These are phyloP conservation scores for Zoysia matrella DNA, from an alignment of 202 grass and related monocot genomes.

Conservation along the genomic window DNA sequence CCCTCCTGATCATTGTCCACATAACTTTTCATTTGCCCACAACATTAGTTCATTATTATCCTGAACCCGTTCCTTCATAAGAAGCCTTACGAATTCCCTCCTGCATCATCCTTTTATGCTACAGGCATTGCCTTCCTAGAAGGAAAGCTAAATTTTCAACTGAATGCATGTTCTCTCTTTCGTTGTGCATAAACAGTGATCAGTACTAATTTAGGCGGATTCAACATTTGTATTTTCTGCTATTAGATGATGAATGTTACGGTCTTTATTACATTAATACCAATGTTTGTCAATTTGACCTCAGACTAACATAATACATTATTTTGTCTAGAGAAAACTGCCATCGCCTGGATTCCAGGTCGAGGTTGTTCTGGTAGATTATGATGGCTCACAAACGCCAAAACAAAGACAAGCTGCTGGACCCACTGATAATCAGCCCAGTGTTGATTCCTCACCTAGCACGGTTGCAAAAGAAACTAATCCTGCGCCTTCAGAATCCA, in stretches of 20 bases:
- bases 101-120: neutral
- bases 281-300: neutral
- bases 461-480: constrained; percentile 52
- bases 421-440: constrained; percentile 46
- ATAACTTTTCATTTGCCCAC: neutral
- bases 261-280: neutral
- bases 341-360: constrained; percentile 95
- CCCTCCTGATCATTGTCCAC: neutral
- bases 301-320: constrained; percentile 22
- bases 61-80: neutral
- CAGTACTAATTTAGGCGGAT: constrained; percentile 3
- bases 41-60: neutral
- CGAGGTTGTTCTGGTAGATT: constrained; percentile 91
- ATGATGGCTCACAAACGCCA: constrained; percentile 63
- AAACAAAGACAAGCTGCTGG: constrained; percentile 41
- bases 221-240: constrained; percentile 12
- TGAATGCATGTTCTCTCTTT: constrained; percentile 5
- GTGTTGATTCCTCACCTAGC: constrained; percentile 38
- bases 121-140: neutral
- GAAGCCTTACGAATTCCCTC: neutral
- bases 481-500: constrained; percentile 40
- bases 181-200: neutral
- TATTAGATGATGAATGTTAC: neutral
- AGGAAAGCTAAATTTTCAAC: neutral
- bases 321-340: constrained; percentile 83